phyloP scores from a whole-genome alignment of 2,329 filamentous ascomycete genomes.

The Trichoderma sp. region DNA sequence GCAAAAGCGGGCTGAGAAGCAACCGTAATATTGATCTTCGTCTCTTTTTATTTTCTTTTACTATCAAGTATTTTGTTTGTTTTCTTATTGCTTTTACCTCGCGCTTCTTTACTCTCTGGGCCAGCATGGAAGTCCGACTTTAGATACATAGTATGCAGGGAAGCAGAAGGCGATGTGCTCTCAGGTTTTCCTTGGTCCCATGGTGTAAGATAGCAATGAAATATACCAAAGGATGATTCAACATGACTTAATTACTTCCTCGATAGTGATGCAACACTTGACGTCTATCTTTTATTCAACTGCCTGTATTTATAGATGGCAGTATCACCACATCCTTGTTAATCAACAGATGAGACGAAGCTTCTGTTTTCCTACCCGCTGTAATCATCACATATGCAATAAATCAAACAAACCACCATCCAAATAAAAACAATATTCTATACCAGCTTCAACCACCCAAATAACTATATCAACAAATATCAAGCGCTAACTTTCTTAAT shows the following conservation, averaged over 20 bases:
- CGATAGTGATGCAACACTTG: not conserved
- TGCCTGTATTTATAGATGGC: too few species aligned
- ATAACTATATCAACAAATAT: not conserved
- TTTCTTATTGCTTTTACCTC: not conserved
- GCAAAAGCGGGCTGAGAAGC: not conserved
- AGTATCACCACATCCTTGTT: too few species aligned
- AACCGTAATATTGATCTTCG: not conserved
- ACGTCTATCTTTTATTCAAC: not conserved
- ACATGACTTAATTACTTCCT: not conserved
- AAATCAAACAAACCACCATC: not conserved
- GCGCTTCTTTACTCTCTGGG: not conserved
- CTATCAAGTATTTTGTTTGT: not conserved
- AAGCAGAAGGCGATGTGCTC: not conserved
- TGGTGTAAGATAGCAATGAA: constrained; percentile 5
- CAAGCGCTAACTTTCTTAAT: not conserved
- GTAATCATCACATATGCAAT: not conserved
- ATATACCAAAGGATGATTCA: not conserved
- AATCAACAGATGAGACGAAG: not conserved
- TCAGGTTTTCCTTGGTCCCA: not conserved
- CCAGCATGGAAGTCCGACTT: not conserved
- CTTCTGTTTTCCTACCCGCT: not conserved
- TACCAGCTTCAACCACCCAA: not conserved
- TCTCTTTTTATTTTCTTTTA: not conserved
- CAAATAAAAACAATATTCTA: not conserved
- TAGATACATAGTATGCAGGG: not conserved